Conservation (phyloP, 208 protist genomes). For the Herpetomonas samuelpessoai region DNA sequence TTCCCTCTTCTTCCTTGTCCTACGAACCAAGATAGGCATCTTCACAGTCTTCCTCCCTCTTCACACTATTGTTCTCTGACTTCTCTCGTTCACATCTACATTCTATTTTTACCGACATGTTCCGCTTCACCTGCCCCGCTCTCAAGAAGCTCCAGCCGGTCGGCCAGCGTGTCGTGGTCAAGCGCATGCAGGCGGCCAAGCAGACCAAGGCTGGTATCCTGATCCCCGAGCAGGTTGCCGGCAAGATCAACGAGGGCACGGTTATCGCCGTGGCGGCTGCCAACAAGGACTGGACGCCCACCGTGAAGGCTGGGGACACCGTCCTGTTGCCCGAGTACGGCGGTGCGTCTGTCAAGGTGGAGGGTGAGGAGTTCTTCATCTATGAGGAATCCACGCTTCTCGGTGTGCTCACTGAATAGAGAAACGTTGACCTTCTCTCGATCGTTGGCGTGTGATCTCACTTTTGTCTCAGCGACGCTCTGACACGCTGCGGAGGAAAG, state of each 20-base stretch:
- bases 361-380: constrained; percentile 91
- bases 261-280: constrained; percentile 86
- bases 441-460: too few relatives aligned
- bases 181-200: constrained; percentile 83
- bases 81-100: too few relatives aligned
- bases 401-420: constrained; percentile 73
- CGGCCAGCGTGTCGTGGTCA: constrained; percentile 88
- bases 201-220: constrained; percentile 92
- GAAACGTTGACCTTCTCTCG: too few relatives aligned
- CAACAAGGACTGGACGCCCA: constrained; percentile 89
- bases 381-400: constrained; percentile 88
- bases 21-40: neutral
- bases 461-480: too few relatives aligned
- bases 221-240: constrained; percentile 90
- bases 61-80: too few relatives aligned
- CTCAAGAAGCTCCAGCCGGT: constrained; percentile 91
- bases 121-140: constrained; percentile 65
- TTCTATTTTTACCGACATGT: constrained; percentile 45
- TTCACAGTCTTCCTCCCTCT: too few relatives aligned
- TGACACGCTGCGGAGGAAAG: too few relatives aligned
- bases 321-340: constrained; percentile 92
- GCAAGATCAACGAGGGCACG: constrained; percentile 92
- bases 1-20: too few relatives aligned
- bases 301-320: constrained; percentile 87
- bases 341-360: constrained; percentile 84